phyloP scores from a whole-genome alignment of 73 alveolate genomes.

The Loxodes magnus region DNA sequence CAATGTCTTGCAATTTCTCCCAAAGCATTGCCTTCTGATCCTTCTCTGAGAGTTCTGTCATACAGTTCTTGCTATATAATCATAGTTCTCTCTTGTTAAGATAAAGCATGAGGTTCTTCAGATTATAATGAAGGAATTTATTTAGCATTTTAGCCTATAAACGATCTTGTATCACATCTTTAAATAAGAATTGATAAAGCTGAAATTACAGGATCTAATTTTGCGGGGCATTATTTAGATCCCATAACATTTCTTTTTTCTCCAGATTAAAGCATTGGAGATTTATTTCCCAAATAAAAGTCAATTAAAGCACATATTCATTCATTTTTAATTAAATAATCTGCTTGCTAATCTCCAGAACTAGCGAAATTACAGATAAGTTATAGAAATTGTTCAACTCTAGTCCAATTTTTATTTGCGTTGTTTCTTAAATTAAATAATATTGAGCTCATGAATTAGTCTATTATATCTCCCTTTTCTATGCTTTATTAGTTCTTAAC shows the following conservation, averaged over 20 bases:
- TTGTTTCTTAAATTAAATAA: too few species aligned
- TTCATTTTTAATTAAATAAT: constrained; percentile 14
- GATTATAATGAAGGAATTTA: too few species aligned
- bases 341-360: constrained; percentile 16
- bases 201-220: constrained; percentile 1
- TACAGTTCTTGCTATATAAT: neutral
- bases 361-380: constrained; percentile 31
- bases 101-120: neutral
- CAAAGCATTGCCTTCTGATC: constrained; percentile 5
- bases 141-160: too few species aligned
- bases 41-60: constrained; percentile 6
- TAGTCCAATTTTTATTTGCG: constrained; percentile 66
- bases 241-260: constrained; percentile 9
- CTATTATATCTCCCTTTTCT: too few species aligned
- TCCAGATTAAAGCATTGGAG: constrained; percentile 25
- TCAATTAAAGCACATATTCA: constrained; percentile 31
- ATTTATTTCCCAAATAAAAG: constrained; percentile 32
- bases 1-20: constrained; percentile 36
- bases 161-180: neutral
- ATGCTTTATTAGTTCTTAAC: too few species aligned
- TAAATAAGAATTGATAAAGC: neutral
- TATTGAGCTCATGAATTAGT: too few species aligned
- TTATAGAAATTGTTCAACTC: constrained; percentile 49
- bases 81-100: neutral
- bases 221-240: constrained; percentile 3